Conservation (phyloP, 208 protist genomes). For the Crithidia sp. region DNA sequence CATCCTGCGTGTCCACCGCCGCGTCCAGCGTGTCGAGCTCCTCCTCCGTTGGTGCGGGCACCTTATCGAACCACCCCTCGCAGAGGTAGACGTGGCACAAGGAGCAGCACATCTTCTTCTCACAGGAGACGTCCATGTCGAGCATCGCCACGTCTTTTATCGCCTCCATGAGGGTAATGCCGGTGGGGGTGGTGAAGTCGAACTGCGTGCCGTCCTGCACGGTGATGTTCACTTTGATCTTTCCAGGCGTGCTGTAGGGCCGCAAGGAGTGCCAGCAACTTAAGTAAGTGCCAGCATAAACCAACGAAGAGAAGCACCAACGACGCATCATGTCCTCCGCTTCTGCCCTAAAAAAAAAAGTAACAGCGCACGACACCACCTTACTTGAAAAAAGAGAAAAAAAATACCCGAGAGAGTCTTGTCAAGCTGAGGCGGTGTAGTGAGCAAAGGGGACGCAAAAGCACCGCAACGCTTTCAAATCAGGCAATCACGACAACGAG, state of each 20-base stretch:
- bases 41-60: slow-evolving; percentile 51
- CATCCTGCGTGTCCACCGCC: slow-evolving; percentile 36
- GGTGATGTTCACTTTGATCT: slow-evolving; percentile 39
- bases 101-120: slow-evolving; percentile 89
- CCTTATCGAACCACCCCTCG: slow-evolving; percentile 74
- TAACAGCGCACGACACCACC: too few species aligned
- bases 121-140: slow-evolving; percentile 84
- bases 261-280: too few species aligned
- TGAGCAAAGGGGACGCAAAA: too few species aligned
- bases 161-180: slow-evolving; percentile 84
- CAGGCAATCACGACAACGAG: too few species aligned
- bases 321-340: too few species aligned
- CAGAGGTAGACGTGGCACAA: slow-evolving; percentile 95
- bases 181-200: slow-evolving; percentile 31
- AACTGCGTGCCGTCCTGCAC: slow-evolving; percentile 36
- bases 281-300: too few species aligned
- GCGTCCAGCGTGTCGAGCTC: slow-evolving; percentile 66
- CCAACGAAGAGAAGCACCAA: too few species aligned
- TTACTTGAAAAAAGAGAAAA: too few species aligned
- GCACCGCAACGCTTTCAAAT: too few species aligned
- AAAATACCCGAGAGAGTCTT: too few species aligned
- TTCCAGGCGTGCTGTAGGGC: slow-evolving; percentile 14
- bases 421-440: too few species aligned
- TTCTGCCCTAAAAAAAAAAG: too few species aligned
- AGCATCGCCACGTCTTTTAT: slow-evolving; percentile 78